Base-by-base conservation (phyloP, 495 filamentous ascomycete genomes). In the Podospora anserina region DNA sequence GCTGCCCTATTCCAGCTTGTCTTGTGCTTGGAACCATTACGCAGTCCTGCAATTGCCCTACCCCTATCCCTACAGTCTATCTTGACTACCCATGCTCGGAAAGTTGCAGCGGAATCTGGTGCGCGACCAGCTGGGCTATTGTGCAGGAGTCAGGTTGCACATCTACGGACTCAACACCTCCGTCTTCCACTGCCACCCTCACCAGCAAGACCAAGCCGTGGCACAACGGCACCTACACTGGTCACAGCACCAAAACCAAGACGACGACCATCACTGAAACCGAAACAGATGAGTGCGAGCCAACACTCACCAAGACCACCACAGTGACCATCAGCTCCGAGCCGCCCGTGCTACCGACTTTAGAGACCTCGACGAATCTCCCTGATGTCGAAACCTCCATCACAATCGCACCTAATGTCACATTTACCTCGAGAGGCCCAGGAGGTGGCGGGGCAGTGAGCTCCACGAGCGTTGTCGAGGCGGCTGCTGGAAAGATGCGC, bases 21-120 rank as follows among this genome's bases (percentile, higher is more conserved):
- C 77, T 78, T 19, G 68, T 32, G 63, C 77, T 76, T 13, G 74
- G 53, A 68, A 79, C 79, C 7, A 63, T 72, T 6, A 75, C 73
- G 13, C 73, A 75, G 64, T 70, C 69, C n/a, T 73, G 71, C 65
- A 69, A 71, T 5, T 75, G 73, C 59, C 71, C 73, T 20, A 60
- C 56, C 6, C 61, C 65, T 18, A 49, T 73, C 44, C 65, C 71
- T 4, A 75, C 73, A 6, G 69, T 73, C 26, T 56, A 61, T 19
- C 62, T 73, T n/a, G 69, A 72, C 66, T 73, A 69, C 53, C 73
- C 73, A 4, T 75, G 73, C 65, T 49, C 44, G 18, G 53, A 53
- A 5, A 64, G 63, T 2, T 75, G 73, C 61, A 53, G 26, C 15
- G 69, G 66, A 18, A 20, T 73, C 0, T 64, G 63, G 65, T 75